Conservation (phyloP, 352 stramenopile species). For the Pseudoperonospora humuli region DNA sequence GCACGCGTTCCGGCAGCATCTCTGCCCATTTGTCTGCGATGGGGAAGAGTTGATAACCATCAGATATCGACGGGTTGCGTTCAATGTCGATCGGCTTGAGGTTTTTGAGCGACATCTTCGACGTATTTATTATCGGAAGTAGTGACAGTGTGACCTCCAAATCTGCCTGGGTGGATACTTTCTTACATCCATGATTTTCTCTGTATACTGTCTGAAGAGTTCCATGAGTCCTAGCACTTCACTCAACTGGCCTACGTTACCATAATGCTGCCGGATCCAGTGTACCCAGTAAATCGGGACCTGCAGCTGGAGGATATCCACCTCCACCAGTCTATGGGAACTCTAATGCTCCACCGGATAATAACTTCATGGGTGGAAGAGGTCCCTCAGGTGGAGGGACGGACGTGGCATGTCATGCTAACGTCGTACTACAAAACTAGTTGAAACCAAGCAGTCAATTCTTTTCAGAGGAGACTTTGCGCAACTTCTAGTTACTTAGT, state of each 20-base stretch:
- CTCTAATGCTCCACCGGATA: slow-evolving; percentile 10
- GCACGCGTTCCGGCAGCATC: slow-evolving; percentile 48
- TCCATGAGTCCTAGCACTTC: no score
- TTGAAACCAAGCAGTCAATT: no score
- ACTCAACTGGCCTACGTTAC: no score
- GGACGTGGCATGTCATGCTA: slow-evolving; percentile 69
- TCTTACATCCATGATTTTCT: no score
- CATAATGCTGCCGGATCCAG: slow-evolving; percentile 10
- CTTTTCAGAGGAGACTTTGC: no score
- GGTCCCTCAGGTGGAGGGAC: slow-evolving; percentile 8
- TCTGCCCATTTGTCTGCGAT: slow-evolving; percentile 72
- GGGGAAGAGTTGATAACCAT: slow-evolving; percentile 59
- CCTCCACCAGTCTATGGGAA: slow-evolving; percentile 13
- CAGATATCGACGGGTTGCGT: slow-evolving; percentile 27
- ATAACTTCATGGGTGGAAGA: slow-evolving; percentile 2
- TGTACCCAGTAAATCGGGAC: slow-evolving; percentile 7
- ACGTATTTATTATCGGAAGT: no score
- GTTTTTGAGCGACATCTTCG: slow-evolving; percentile 49
- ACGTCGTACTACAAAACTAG: no score
- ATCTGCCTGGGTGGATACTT: no score
- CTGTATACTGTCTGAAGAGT: no score
- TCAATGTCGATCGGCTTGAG: slow-evolving; percentile 59
- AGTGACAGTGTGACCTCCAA: no score
- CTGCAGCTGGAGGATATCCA: slow-evolving; percentile 16
- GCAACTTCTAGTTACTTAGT: no score